phyloP scores from a whole-genome alignment of 345 rosid genomes.

The Mallotus nudiflorus region DNA sequence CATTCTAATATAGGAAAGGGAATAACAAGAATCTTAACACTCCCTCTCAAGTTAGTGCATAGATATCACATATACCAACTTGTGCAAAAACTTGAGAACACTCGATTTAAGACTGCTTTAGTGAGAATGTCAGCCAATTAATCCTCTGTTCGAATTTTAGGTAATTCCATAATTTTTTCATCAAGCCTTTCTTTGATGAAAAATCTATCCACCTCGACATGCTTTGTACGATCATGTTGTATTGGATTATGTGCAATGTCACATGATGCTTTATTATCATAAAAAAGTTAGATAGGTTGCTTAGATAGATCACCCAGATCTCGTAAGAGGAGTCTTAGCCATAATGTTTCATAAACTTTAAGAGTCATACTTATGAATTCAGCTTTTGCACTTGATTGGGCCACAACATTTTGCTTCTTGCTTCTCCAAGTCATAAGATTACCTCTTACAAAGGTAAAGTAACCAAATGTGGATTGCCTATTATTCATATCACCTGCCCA shows the following conservation, averaged over 20 bases:
- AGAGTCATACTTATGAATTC: not conserved
- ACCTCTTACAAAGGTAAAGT: not conserved
- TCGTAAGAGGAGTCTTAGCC: not conserved
- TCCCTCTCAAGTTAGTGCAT: no score
- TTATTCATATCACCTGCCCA: not conserved
- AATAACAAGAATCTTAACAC: no score
- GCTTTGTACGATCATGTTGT: no score
- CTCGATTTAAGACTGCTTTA: not conserved
- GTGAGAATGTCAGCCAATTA: not conserved
- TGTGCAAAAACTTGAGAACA: not conserved
- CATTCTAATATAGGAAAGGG: no score
- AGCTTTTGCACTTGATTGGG: not conserved
- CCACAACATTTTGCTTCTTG: not conserved
- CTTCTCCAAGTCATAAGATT: not conserved
- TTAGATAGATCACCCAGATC: no score
- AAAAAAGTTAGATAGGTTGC: no score
- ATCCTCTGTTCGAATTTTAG: not conserved
- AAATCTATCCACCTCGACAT: no score
- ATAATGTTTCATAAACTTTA: not conserved
- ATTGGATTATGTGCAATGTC: no score
- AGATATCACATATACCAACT: not conserved
- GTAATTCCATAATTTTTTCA: not conserved
- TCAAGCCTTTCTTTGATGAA: not conserved
- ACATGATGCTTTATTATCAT: no score
- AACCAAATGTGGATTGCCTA: not conserved